phyloP scores from a whole-genome alignment of 1,284 basidiomycete species.

The Acaromyces ingoldii region DNA sequence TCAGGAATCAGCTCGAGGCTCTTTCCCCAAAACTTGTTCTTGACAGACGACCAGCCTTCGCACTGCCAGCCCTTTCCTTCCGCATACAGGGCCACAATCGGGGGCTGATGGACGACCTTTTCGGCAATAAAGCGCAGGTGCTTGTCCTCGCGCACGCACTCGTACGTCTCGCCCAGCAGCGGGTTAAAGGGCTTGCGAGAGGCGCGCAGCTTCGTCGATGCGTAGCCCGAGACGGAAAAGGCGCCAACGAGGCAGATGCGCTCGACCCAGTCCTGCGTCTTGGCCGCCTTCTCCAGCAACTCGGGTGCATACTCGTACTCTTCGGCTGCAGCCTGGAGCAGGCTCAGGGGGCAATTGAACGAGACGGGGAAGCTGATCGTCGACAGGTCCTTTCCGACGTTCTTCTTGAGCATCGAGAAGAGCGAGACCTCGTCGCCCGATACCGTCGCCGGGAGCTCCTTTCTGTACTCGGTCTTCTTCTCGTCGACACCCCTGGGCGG shows the following conservation, averaged over 20 bases:
- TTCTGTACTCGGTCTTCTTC: slow-evolving; percentile 31
- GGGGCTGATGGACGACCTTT: slow-evolving; percentile 50
- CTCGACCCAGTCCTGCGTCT: slow-evolving; percentile 39
- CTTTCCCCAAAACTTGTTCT: slow-evolving; percentile 52
- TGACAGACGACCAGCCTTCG: slow-evolving; percentile 39
- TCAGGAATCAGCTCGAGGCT: slow-evolving; percentile 48
- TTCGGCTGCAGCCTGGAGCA: slow-evolving; percentile 47
- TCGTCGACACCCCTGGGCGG: slow-evolving; percentile 51
- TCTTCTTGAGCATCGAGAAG: slow-evolving; percentile 81
- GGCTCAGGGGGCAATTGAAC: slow-evolving; percentile 50
- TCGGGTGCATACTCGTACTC: slow-evolving; percentile 50
- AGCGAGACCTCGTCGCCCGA: slow-evolving; percentile 77
- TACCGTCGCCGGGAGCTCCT: slow-evolving; percentile 59
- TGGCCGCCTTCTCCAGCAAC: slow-evolving; percentile 43
- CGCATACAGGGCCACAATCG: slow-evolving; percentile 43
- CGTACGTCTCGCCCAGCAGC: slow-evolving; percentile 48
- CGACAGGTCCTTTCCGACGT: slow-evolving; percentile 59
- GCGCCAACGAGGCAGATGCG: slow-evolving; percentile 43
- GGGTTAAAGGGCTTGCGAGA: slow-evolving; percentile 51
- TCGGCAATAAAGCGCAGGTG: slow-evolving; percentile 45
- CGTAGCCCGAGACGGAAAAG: slow-evolving; percentile 45
- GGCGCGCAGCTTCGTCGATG: slow-evolving; percentile 44
- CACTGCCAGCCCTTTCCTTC: slow-evolving; percentile 46
- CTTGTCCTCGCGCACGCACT: slow-evolving; percentile 47
- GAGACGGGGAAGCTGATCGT: slow-evolving; percentile 51